phyloP scores from a whole-genome alignment of 495 filamentous ascomycete species.

The Stereocaulon alpinum region DNA sequence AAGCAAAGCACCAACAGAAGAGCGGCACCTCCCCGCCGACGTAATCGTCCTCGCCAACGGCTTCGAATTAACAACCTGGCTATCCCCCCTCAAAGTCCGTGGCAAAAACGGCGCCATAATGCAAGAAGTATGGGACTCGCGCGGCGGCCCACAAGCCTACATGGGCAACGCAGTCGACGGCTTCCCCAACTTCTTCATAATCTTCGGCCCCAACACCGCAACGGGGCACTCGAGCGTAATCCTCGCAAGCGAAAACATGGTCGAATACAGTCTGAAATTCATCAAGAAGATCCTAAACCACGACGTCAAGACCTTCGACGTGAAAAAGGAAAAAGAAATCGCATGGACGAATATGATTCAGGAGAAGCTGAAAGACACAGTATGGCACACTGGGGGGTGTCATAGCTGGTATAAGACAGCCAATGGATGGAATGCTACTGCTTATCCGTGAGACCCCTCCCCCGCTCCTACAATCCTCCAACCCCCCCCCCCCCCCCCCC shows the following conservation, averaged over 20 bases:
- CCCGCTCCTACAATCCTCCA: too few relatives aligned
- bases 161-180: conserved; percentile 52
- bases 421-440: conserved; percentile 49
- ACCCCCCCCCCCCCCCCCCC: background rate
- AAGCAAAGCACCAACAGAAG: conserved; percentile 24
- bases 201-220: conserved; percentile 55
- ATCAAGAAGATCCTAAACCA: conserved; percentile 34
- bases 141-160: conserved; percentile 52
- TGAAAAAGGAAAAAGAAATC: conserved; percentile 43
- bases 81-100: conserved; percentile 30
- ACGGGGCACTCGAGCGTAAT: conserved; percentile 56
- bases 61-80: conserved; percentile 38
- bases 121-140: conserved; percentile 42
- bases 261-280: conserved; percentile 37
- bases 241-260: conserved; percentile 49
- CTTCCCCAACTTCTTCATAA: conserved; percentile 60
- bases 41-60: conserved; percentile 52
- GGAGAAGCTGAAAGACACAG: conserved; percentile 39
- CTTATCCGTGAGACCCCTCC: conserved; percentile 43
- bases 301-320: conserved; percentile 33
- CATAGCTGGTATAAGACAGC: conserved; percentile 47
- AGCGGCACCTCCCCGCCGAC: conserved; percentile 44
- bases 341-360: conserved; percentile 46
- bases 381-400: conserved; percentile 44
- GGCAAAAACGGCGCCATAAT: conserved; percentile 41